Evolutionary conservation across 116 monocot species (phyloP).

Genomic region (Posidonia oceanica): DNA sequence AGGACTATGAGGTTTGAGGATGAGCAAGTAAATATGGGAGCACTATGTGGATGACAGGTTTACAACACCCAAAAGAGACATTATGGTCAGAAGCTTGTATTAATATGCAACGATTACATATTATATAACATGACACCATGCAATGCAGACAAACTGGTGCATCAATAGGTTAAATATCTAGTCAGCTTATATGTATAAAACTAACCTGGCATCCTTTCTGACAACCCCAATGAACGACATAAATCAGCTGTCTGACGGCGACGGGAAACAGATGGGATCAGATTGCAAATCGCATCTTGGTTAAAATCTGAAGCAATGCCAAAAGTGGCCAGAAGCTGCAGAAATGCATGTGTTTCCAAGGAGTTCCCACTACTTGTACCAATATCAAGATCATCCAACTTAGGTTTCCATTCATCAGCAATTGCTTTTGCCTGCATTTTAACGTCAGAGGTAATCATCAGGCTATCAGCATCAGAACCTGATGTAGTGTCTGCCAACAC

Average conservation of each 20-base stretch:
- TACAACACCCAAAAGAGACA: no score
- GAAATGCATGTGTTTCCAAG: slow-evolving; percentile 79
- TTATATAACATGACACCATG: no score
- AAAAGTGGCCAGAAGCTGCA: slow-evolving; percentile 88
- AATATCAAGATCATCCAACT: slow-evolving; percentile 53
- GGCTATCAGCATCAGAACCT: slow-evolving; percentile 1
- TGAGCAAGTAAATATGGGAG: no score
- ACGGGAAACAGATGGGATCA: slow-evolving; percentile 72
- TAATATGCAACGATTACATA: no score
- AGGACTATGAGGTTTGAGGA: no score
- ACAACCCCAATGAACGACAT: slow-evolving; percentile 65
- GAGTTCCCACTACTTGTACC: slow-evolving; percentile 70
- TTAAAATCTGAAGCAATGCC: slow-evolving; percentile 52
- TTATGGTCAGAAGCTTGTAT: no score
- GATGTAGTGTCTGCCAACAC: slow-evolving; percentile 17
- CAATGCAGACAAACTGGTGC: no score
- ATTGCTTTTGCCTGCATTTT: slow-evolving; percentile 61
- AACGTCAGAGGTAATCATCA: slow-evolving; percentile 7
- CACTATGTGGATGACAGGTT: no score
- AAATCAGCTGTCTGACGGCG: slow-evolving; percentile 73
- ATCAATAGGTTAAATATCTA: no score
- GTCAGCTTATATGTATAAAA: neutral
- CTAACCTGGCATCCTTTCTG: slow-evolving; percentile 74
- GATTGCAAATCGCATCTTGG: slow-evolving; percentile 63
- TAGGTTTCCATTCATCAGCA: slow-evolving; percentile 70